Evolutionary conservation across 192 early-diverging fungal species (phyloP).

Genomic region (Coemansia umbellata): DNA sequence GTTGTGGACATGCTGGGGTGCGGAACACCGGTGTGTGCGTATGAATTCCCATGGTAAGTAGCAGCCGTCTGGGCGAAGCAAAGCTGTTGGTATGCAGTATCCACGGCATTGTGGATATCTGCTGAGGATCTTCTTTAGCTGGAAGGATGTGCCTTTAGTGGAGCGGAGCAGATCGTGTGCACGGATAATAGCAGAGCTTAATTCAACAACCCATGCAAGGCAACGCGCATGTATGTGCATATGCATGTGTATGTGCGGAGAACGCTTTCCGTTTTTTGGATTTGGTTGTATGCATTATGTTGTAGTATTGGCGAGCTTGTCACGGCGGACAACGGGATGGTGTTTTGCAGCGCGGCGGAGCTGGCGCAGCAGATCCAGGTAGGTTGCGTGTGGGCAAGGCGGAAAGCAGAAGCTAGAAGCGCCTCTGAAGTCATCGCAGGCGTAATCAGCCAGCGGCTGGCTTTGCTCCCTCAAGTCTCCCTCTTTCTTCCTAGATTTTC

Average conservation of each 20-base stretch:
- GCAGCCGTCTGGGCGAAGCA: no score
- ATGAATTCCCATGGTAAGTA: slow-evolving; percentile 56
- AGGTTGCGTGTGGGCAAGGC: slow-evolving; percentile 3
- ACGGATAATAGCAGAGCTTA: no score
- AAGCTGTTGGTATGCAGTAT: no score
- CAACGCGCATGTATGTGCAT: not conserved
- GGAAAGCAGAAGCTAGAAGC: not conserved
- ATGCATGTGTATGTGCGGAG: not conserved
- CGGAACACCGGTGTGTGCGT: slow-evolving; percentile 83
- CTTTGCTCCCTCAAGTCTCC: no score
- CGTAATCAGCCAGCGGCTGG: slow-evolving; percentile 1
- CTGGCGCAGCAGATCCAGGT: slow-evolving; percentile 66
- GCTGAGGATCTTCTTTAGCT: no score
- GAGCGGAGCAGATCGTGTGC: no score
- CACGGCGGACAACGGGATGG: slow-evolving; percentile 61
- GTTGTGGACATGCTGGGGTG: slow-evolving; percentile 98
- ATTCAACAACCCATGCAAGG: slow-evolving; percentile 1
- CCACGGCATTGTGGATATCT: no score
- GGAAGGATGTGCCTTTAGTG: no score
- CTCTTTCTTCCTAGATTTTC: not conserved
- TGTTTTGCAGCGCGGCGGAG: slow-evolving; percentile 57
- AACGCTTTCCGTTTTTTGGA: no score
- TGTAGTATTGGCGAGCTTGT: slow-evolving; percentile 67
- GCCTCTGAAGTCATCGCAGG: slow-evolving; percentile 1
- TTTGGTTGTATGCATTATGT: no score